Base-by-base conservation (phyloP, 2,329 filamentous ascomycete species). In the Trichoderma semiorbis region DNA sequence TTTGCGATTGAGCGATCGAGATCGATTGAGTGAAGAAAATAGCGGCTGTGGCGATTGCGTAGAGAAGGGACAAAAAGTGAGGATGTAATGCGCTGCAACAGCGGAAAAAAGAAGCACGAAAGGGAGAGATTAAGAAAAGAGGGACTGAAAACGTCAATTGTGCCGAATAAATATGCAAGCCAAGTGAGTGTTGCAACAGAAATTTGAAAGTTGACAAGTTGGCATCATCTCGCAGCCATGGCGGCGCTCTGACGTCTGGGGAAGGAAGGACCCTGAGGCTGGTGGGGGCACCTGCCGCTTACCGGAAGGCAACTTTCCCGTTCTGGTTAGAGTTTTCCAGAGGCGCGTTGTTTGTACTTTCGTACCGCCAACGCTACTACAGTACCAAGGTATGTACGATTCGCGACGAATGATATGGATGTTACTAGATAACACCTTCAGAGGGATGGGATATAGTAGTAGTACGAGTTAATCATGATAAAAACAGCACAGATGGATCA, bases 221-320 rank as follows among this genome's bases (percentile, higher is more conserved):
- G 65, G 71, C 71, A 60, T 72, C 71, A 72, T 72, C 71, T 68
- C 28, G 34, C 50, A 60, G 61, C 71, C 71, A 39, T 36, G 58
- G 53, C 43, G 32, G 64, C 67, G 55, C 69, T 71, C 32, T 69
- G 57, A 72, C 70, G 58, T 72, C 62, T 69, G 70, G 64, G 70
- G 70, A 72, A 72, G 70, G 70, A 72, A 68, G 70, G 70, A 72
- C 70, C 70, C 70, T 72, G 70, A 68, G 57, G 26, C 69, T 66
- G 53, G 69, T 71, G 69, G 61, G 50, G 53, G n/a, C 43, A 18
- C 60, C 60, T 47, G 60, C 66, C 66, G 53, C 66, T n/a, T 69
- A 61, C 55, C 66, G 66, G 36, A 61, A 24, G 57, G 30, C 21
- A 61, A 69, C 62, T 64, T 63, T 57, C 60, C 60, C 26, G n/a